Evolutionary conservation across 768 basidiomycete genomes (phyloP).

Genomic region (Russula abietina): DNA sequence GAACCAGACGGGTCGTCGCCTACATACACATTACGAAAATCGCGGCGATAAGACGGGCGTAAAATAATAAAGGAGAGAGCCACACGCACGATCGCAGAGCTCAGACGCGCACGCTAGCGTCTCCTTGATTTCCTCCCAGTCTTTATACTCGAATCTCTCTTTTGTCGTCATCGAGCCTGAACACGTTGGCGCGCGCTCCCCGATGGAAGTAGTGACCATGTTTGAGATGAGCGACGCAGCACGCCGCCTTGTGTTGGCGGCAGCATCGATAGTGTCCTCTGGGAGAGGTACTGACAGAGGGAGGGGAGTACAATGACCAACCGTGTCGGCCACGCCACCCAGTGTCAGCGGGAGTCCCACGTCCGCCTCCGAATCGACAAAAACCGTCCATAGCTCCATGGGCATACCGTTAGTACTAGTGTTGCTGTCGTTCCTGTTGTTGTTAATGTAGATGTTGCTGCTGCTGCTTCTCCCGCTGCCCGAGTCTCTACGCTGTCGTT

Average conservation of each 20-base stretch:
- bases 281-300: not conserved
- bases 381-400: conserved; percentile 17
- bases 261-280: not conserved
- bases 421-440: not conserved
- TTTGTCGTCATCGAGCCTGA: not conserved
- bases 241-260: not conserved
- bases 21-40: too few relatives aligned
- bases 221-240: not conserved
- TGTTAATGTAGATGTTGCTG: not conserved
- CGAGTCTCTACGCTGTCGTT: conserved; percentile 29
- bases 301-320: not conserved
- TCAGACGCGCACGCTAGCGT: conserved; percentile 52
- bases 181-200: not conserved
- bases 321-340: too few relatives aligned
- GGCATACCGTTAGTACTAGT: not conserved
- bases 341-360: not conserved
- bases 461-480: conserved; percentile 17
- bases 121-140: conserved; percentile 62
- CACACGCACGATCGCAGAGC: conserved; percentile 53
- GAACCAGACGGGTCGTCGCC: conserved; percentile 42
- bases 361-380: conserved; percentile 2
- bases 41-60: conserved; percentile 1
- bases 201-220: conserved; percentile 24
- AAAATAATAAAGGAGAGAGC: too few relatives aligned
- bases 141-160: conserved; percentile 34